Conservation (phyloP, 2,329 filamentous ascomycete species). For the Cryoendolithus antarcticus region DNA sequence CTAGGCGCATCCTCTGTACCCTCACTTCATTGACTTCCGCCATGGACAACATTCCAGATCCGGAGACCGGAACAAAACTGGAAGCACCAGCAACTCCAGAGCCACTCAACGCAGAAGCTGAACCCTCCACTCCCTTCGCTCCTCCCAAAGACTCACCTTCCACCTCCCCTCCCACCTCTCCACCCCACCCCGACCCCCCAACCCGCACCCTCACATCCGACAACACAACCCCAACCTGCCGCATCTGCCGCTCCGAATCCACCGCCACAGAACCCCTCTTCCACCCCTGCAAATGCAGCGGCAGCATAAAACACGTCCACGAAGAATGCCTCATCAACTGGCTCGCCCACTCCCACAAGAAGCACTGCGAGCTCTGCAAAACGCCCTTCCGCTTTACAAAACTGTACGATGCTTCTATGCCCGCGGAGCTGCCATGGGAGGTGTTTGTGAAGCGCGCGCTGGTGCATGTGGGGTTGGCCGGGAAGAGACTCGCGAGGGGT, state of each 20-base stretch:
- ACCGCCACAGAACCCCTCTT: slow-evolving; percentile 76
- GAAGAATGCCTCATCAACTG: slow-evolving; percentile 98
- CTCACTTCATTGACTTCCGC: too few species aligned
- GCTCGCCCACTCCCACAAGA: slow-evolving; percentile 97
- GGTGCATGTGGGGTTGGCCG: slow-evolving; percentile 48
- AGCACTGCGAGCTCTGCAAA: slow-evolving; percentile 98
- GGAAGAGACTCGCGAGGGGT: slow-evolving; percentile 39
- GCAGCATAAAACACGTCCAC: slow-evolving; percentile 96
- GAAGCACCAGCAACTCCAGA: too few species aligned
- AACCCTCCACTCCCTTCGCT: too few species aligned
- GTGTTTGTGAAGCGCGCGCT: slow-evolving; percentile 71
- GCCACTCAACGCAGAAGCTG: too few species aligned
- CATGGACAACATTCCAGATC: too few species aligned
- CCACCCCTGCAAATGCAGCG: slow-evolving; percentile 97
- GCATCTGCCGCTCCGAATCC: slow-evolving; percentile 88
- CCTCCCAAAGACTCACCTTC: neutral
- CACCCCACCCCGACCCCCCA: neutral
- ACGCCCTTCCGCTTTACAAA: slow-evolving; percentile 97
- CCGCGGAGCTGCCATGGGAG: slow-evolving; percentile 62
- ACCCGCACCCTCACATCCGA: neutral
- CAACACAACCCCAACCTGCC: slow-evolving; percentile 54
- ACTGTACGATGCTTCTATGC: slow-evolving; percentile 91
- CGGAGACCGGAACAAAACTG: too few species aligned
- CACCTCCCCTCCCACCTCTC: neutral
- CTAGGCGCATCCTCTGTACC: too few species aligned